Conservation (phyloP, 2,329 filamentous ascomycete genomes). For the Raffaelea arxii region DNA sequence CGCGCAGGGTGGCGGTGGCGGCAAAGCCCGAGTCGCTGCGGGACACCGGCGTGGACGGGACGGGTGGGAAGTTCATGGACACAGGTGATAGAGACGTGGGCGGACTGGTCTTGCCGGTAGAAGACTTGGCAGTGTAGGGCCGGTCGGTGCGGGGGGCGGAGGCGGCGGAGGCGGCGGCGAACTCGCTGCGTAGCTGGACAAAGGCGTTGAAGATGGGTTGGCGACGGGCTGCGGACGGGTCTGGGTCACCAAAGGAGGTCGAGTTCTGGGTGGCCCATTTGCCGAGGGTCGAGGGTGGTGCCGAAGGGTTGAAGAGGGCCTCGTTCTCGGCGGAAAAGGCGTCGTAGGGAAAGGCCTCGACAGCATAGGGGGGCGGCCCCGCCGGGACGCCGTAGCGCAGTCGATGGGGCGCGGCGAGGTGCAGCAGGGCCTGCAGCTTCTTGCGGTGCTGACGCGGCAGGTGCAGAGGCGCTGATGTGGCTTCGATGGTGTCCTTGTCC, state of each 20-base stretch:
- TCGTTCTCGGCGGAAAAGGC: conserved; percentile 81
- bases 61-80: conserved; percentile 65
- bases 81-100: conserved; percentile 63
- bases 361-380: conserved; percentile 86
- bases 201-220: conserved; percentile 87
- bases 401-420: conserved; percentile 84
- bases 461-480: conserved; percentile 51
- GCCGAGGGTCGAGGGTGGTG: conserved; percentile 62
- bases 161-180: conserved; percentile 20
- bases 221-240: conserved; percentile 38
- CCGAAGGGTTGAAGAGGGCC: conserved; percentile 64
- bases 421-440: conserved; percentile 80
- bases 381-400: conserved; percentile 73
- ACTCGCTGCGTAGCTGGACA: conserved; percentile 61
- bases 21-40: conserved; percentile 88
- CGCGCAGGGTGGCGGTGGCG: conserved; percentile 72
- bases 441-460: conserved; percentile 82
- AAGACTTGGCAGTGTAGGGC: conserved; percentile 64
- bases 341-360: conserved; percentile 87
- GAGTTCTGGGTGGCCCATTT: conserved; percentile 88
- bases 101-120: conserved; percentile 51
- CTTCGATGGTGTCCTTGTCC: conserved; percentile 82
- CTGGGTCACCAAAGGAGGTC: conserved; percentile 67
- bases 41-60: conserved; percentile 71
- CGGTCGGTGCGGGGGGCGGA: conserved; percentile 49